Evolutionary conservation across 108 stramenopile genomes (phyloP).

Genomic region (Nitzschia sp.): DNA sequence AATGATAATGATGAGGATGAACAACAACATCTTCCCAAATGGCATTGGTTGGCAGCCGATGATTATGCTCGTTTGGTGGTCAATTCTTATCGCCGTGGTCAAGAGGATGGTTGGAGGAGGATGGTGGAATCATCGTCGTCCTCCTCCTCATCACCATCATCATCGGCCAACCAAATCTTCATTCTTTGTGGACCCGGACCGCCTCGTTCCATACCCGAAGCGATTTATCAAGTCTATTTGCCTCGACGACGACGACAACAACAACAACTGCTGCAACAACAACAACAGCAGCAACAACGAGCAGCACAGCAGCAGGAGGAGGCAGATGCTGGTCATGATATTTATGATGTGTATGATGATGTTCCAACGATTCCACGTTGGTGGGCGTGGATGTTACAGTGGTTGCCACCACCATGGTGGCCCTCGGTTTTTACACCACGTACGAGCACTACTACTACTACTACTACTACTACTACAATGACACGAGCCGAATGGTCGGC

Average conservation of each 20-base stretch:
- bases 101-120: no score
- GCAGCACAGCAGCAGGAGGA: not conserved
- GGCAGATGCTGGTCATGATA: not conserved
- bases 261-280: not conserved
- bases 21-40: no score
- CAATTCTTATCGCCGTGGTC: no score
- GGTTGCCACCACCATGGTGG: no score
- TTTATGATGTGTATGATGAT: not conserved
- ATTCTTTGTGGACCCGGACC: conserved; percentile 1
- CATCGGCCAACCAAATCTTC: not conserved
- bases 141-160: not conserved
- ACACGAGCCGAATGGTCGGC: not conserved
- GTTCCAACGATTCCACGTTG: no score
- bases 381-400: no score
- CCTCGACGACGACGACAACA: not conserved
- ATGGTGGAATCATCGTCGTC: no score
- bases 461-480: not conserved
- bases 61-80: no score
- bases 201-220: not conserved
- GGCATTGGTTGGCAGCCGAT: no score
- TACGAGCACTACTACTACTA: no score
- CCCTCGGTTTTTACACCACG: no score
- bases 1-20: no score
- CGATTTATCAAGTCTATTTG: not conserved
- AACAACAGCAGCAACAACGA: not conserved